Base-by-base conservation (phyloP, 2,329 filamentous ascomycete species). In the Fragosphaeria purpurea region DNA sequence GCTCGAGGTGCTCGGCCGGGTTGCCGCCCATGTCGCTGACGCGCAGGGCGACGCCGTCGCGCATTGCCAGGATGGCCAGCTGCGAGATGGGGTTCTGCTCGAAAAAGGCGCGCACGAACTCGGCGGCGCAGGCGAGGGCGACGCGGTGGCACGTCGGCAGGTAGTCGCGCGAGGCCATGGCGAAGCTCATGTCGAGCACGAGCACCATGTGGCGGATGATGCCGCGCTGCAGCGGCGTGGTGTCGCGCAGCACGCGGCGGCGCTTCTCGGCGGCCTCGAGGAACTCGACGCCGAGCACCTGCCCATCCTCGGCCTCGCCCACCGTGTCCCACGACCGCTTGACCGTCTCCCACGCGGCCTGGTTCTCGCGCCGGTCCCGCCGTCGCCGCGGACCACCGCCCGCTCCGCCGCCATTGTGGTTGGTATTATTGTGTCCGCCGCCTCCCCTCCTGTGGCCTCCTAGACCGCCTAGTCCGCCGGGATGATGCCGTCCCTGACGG, bases 11-110 rank as follows among this genome's bases (percentile, higher is more conserved):
- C 54, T 94, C 88, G 7, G 83, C 83, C 3, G 91, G 89, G 62
- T 96, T 96, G 8, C 93, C 93, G 50, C 86, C 85, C 73, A 97
- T 83, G 62, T 95, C 88, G 62, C 86, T 93, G 56, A 98, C 79
- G 40, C 87, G 76, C 31, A 94, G 74, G 2, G 90, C 90, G 12
- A 97, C 74, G 12, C 93, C 93, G 64, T 97, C 93, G 55, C 87
- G 81, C 86, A 97, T 95, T 47, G 87, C 91, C 40, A 98, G 74
- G 34, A 98, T 85, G 31, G 86, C 90, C 51, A 98, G 79, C 68
- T 98, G 93, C 8, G 89, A 95, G 58, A 98, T 97, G 9, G 93
- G 93, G 61, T 98, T 98, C 68, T 98, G 93, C 68, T 97, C 93
- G 63, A 97, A 98, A 69, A 88, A 98, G 65, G 96, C 91, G 53